phyloP scores from a whole-genome alignment of 768 basidiomycete genomes.

The Russula foetens region DNA sequence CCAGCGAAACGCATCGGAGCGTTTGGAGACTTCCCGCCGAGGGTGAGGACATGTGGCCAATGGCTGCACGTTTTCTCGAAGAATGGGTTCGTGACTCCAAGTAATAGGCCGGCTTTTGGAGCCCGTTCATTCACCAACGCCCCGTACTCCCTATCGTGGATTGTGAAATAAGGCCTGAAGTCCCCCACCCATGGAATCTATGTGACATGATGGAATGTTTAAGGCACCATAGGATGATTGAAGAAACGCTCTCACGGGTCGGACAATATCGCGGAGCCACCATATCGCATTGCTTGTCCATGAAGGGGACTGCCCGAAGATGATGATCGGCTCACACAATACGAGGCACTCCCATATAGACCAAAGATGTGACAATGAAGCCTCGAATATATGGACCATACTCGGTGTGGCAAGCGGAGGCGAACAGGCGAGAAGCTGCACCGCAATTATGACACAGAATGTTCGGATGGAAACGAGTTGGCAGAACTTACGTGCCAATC shows the following conservation, averaged over 20 bases:
- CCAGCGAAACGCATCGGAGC: conserved; percentile 29
- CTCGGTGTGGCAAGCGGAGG: conserved; percentile 45
- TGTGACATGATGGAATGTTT: background rate
- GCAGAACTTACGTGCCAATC: conserved; percentile 13
- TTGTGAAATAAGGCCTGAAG: conserved; percentile 90
- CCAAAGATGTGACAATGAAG: conserved; percentile 60
- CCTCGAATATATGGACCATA: conserved; percentile 54
- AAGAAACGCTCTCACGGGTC: conserved; percentile 49
- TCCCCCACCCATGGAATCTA: conserved; percentile 82
- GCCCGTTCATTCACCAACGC: conserved; percentile 71
- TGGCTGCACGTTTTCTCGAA: conserved; percentile 72
- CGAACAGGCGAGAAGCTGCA: conserved; percentile 60
- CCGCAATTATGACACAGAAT: background rate
- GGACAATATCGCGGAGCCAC: conserved; percentile 84
- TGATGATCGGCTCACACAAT: conserved; percentile 80
- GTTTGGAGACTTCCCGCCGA: conserved; percentile 39
- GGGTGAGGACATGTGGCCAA: conserved; percentile 78
- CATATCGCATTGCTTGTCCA: conserved; percentile 83
- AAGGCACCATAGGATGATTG: too few species aligned
- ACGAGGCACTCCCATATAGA: conserved; percentile 92
- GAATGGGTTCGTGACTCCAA: conserved; percentile 87
- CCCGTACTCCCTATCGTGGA: conserved; percentile 83
- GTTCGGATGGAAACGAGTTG: background rate
- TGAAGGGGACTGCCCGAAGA: conserved; percentile 73
- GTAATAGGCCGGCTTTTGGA: conserved; percentile 65